Evolutionary conservation across 768 basidiomycete species (phyloP).

Genomic region (Strobilomyces dryophilus): DNA sequence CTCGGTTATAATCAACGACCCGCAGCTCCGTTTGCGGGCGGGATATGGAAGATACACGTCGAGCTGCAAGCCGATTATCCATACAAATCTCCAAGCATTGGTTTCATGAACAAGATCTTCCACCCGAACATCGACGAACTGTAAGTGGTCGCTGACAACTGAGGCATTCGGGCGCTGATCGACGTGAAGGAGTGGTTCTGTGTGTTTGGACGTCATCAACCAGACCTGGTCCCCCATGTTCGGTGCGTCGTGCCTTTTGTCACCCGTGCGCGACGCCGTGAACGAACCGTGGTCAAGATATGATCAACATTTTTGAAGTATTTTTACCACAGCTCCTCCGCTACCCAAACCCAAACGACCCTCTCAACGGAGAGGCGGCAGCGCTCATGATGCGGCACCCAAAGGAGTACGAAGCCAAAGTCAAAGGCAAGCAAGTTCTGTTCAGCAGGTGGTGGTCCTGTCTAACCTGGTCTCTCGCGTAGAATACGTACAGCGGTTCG

Average conservation of each 20-base stretch:
- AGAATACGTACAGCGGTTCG: conserved; percentile 97
- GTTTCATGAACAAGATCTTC: conserved; percentile 99
- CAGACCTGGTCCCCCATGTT: conserved; percentile 99
- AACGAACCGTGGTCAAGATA: conserved; percentile 52
- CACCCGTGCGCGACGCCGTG: neutral
- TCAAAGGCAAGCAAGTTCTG: conserved; percentile 61
- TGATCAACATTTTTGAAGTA: conserved; percentile 99
- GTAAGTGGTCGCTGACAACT: conserved; percentile 46
- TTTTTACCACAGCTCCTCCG: conserved; percentile 96
- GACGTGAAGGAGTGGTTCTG: conserved; percentile 80
- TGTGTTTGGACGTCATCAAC: conserved; percentile 98
- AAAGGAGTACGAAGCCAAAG: conserved; percentile 90
- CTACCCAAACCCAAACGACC: conserved; percentile 98
- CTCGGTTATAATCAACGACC: conserved; percentile 4
- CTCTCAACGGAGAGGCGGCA: conserved; percentile 96
- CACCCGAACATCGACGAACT: conserved; percentile 99
- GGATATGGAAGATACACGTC: conserved; percentile 99
- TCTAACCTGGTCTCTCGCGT: conserved; percentile 4
- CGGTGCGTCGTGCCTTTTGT: conserved; percentile 49
- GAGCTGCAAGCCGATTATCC: conserved; percentile 98
- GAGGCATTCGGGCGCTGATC: conserved; percentile 6
- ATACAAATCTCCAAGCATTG: conserved; percentile 97
- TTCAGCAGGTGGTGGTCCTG: neutral
- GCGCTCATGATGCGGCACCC: conserved; percentile 97
- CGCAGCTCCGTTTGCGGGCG: conserved; percentile 92